Evolutionary conservation across 2,329 filamentous ascomycete genomes (phyloP).

Genomic region (Trichoderma sp.): DNA sequence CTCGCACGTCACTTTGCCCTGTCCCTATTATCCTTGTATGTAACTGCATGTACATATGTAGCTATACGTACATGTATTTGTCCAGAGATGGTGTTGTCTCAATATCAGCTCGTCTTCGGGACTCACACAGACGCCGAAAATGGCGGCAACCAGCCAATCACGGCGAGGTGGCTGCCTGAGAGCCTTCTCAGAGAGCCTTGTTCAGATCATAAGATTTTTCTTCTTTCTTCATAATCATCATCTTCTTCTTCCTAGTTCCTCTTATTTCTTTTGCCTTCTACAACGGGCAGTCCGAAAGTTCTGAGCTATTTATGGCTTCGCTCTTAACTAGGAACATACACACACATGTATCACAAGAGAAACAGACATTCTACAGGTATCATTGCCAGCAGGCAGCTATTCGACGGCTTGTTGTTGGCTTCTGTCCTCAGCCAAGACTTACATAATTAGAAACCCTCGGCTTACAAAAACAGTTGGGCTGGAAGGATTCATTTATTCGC

Average conservation of each 20-base stretch:
- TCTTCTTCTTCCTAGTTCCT: background rate
- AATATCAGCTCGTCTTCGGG: background rate
- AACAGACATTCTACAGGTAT: background rate
- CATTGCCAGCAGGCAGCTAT: background rate
- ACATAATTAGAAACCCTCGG: background rate
- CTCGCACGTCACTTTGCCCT: background rate
- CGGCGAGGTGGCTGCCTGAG: conserved; percentile 1
- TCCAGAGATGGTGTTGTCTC: background rate
- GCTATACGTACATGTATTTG: background rate
- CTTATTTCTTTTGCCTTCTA: background rate
- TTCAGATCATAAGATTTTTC: background rate
- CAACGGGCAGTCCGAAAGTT: background rate
- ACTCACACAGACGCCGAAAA: background rate
- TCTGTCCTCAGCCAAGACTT: background rate
- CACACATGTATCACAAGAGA: background rate
- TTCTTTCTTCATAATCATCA: background rate
- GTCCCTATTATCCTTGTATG: background rate
- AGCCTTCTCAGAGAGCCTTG: background rate
- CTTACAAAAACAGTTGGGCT: background rate
- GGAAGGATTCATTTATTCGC: background rate
- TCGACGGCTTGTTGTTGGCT: background rate
- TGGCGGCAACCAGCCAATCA: conserved; percentile 17
- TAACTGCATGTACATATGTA: background rate
- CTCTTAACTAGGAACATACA: background rate
- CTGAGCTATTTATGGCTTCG: background rate